Evolutionary conservation across 805 yeast species (phyloP), one percentile per base, ranked within the genome.

Genomic region (Pichia scutulata): DNA sequence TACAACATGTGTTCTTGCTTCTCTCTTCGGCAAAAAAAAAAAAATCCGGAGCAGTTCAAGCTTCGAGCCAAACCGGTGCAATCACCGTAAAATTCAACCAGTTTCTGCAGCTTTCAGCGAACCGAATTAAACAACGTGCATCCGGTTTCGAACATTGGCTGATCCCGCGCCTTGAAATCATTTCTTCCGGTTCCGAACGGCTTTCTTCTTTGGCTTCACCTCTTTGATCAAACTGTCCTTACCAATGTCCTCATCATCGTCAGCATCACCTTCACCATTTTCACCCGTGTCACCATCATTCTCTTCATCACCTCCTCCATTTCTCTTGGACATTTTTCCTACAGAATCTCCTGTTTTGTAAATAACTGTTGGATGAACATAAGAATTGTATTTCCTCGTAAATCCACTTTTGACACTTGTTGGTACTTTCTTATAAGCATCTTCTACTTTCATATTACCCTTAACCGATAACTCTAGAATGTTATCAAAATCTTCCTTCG

Each of bases 401-500:
- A 93, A 89, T 8, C 87, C 86, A 7, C 92, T 72, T 64, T 93
- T 95, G 16, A 80, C 81, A n/a, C 82, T 74, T 1, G 96, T 77
- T 10, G 92, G 81, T 5, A 92, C 75, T 58, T 78, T 76, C 66
- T 87, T 87, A 50, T 76, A 57, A 12, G 70, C 55, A 0, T 63
- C 60, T 7, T 76, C 78, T 49, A 73, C 68, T 40, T 67, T 60
- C 30, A 72, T 70, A 26, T 59, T 61, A 6, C 60, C 55, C 0
- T 96, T 96, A 13, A 89, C 82, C 18, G 88, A 84, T 54, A 90
- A 78, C 55, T 90, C 97, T 77, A 89, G 74, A 12, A 93, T 70
- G 22, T 76, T 76, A 61, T 92, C 98, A 90, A 95, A 92, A 66
- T 93, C 98, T 51, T 90, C 96, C 60, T 81, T 85, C 8, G 96